phyloP scores from a whole-genome alignment of 1,139 yeast genomes.

The Candida tropicalis region DNA sequence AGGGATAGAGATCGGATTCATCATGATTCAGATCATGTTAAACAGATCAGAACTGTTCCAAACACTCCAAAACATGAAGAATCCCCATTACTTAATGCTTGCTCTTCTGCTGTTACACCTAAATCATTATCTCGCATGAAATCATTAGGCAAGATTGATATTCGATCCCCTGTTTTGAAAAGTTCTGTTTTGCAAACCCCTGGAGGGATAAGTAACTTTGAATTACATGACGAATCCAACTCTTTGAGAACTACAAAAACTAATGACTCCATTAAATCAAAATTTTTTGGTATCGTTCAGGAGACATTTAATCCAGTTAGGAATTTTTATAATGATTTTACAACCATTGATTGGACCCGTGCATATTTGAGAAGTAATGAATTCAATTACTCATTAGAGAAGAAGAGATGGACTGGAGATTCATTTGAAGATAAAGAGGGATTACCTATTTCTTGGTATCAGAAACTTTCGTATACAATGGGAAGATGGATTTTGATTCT shows the following conservation, averaged over 20 bases:
- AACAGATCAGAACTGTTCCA: conserved; percentile 14
- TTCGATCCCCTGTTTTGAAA: conserved; percentile 22
- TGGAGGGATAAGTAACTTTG: conserved; percentile 7
- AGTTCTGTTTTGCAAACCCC: conserved; percentile 17
- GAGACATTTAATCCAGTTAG: conserved; percentile 25
- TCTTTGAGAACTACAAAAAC: conserved; percentile 24
- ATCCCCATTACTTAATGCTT: background rate
- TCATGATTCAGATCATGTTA: background rate
- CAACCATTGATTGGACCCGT: conserved; percentile 70
- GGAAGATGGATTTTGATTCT: conserved; percentile 56
- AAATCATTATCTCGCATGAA: conserved; percentile 19
- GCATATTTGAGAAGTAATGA: conserved; percentile 53
- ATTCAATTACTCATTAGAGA: conserved; percentile 41
- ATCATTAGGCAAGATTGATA: conserved; percentile 27
- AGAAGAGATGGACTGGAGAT: conserved; percentile 16
- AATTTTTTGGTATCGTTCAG: conserved; percentile 22
- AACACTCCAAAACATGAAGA: conserved; percentile 13
- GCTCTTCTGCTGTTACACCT: background rate
- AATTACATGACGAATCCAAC: conserved; percentile 9
- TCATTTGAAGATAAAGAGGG: background rate
- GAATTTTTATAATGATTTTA: conserved; percentile 60
- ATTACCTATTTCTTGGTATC: conserved; percentile 25
- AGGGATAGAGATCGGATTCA: background rate
- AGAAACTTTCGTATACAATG: conserved; percentile 27
- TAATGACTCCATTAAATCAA: conserved; percentile 22